Conservation (phyloP, 352 stramenopile species). For the Plasmopara viticola region DNA sequence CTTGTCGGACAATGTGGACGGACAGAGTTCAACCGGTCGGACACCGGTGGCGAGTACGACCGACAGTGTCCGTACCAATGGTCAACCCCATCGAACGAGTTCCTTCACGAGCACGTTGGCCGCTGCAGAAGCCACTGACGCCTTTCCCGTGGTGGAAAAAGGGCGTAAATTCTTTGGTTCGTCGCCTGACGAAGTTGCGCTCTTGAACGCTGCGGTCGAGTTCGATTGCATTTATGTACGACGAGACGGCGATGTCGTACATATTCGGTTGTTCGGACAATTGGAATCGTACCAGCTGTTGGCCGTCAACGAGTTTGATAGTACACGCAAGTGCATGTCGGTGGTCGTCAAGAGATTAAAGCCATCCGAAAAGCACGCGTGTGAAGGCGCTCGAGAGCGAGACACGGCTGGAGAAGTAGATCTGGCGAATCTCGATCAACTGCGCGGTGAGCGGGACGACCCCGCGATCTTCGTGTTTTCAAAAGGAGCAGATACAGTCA, state of each 20-base stretch:
- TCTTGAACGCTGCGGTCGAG: slow-evolving; percentile 71
- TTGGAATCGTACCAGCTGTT: slow-evolving; percentile 67
- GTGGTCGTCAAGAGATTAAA: slow-evolving; percentile 60
- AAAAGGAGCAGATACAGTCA: slow-evolving; percentile 87
- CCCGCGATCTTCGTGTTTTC: slow-evolving; percentile 74
- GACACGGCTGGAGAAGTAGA: slow-evolving; percentile 31
- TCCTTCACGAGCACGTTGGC: slow-evolving; percentile 22
- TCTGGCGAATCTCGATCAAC: slow-evolving; percentile 19
- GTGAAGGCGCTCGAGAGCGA: slow-evolving; percentile 5
- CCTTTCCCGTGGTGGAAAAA: slow-evolving; percentile 23
- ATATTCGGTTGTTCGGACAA: slow-evolving; percentile 74
- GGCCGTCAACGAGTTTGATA: slow-evolving; percentile 84
- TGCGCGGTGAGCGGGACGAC: slow-evolving; percentile 19
- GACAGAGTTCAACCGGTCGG: slow-evolving; percentile 8
- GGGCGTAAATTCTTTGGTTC: slow-evolving; percentile 62
- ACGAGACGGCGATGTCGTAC: slow-evolving; percentile 66
- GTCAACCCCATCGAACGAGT: slow-evolving; percentile 12
- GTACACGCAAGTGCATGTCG: slow-evolving; percentile 82
- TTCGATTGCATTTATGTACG: slow-evolving; percentile 79
- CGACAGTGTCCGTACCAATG: slow-evolving; percentile 19
- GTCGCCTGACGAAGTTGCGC: slow-evolving; percentile 75
- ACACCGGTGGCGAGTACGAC: slow-evolving; percentile 8
- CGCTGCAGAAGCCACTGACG: slow-evolving; percentile 21
- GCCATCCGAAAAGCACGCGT: not conserved
- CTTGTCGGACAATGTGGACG: slow-evolving; percentile 6